Evolutionary conservation across 2,329 filamentous ascomycete species (phyloP).

Genomic region (Cladosporium sp.): DNA sequence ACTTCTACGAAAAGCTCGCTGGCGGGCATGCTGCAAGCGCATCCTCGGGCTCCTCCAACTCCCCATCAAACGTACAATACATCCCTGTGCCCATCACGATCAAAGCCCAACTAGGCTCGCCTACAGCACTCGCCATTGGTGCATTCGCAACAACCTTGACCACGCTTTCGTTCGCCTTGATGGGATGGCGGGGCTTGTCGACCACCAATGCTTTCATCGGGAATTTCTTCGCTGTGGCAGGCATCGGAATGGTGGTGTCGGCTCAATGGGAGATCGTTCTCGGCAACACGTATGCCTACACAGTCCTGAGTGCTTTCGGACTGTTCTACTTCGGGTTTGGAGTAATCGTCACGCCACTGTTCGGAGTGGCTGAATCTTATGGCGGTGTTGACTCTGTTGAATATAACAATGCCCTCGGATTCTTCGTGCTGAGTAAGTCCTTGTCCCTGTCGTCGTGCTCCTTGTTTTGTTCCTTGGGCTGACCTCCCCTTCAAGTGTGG

Average conservation of each 20-base stretch:
- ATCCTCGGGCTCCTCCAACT: neutral
- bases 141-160: slow-evolving; percentile 54
- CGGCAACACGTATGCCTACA: slow-evolving; percentile 51
- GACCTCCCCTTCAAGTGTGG: slow-evolving; percentile 34
- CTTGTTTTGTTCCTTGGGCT: neutral
- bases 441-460: neutral
- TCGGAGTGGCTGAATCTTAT: slow-evolving; percentile 44
- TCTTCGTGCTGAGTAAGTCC: slow-evolving; percentile 44
- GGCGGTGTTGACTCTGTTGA: slow-evolving; percentile 37
- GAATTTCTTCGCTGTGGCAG: slow-evolving; percentile 52
- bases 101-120: slow-evolving; percentile 28
- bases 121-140: slow-evolving; percentile 48
- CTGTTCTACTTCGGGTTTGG: slow-evolving; percentile 50
- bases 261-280: slow-evolving; percentile 54
- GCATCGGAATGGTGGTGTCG: slow-evolving; percentile 50
- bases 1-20: slow-evolving; percentile 27
- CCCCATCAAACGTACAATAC: slow-evolving; percentile 13
- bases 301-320: slow-evolving; percentile 53
- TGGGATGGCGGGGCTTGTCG: slow-evolving; percentile 52
- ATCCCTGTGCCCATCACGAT: slow-evolving; percentile 30
- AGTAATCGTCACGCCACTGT: slow-evolving; percentile 44
- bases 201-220: slow-evolving; percentile 51
- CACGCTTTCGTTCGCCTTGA: slow-evolving; percentile 50
- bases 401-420: slow-evolving; percentile 49
- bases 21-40: slow-evolving; percentile 22